Evolutionary conservation across 2,329 filamentous ascomycete genomes (phyloP).

Genomic region (Aspergillus pseudoterreus): DNA sequence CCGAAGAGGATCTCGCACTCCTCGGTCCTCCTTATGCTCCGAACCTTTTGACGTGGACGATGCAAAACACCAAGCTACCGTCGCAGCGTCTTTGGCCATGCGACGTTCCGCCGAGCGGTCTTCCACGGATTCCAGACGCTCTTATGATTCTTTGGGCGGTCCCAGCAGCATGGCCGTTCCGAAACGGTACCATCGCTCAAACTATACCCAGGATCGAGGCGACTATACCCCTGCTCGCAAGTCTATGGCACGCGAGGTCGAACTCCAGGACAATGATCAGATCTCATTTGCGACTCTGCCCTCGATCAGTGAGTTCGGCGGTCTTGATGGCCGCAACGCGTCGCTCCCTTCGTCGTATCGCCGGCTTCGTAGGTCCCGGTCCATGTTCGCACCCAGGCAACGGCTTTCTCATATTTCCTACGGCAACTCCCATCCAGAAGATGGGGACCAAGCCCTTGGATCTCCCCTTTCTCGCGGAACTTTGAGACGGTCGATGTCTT

Average conservation of each 20-base stretch:
- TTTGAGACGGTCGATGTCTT: constrained; percentile 42
- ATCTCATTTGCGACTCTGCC: constrained; percentile 19
- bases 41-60: constrained; percentile 29
- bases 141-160: constrained; percentile 29
- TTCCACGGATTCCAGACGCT: constrained; percentile 21
- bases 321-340: constrained; percentile 33
- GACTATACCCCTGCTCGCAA: constrained; percentile 9
- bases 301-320: constrained; percentile 29
- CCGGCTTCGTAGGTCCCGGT: constrained; percentile 44
- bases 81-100: constrained; percentile 44
- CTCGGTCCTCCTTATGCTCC: constrained; percentile 16
- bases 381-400: constrained; percentile 44
- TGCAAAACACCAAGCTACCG: constrained; percentile 33
- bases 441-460: neutral
- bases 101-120: constrained; percentile 29
- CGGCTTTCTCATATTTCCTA: constrained; percentile 22
- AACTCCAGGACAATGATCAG: constrained; percentile 1
- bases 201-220: constrained; percentile 11
- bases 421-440: constrained; percentile 9
- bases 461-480: constrained; percentile 18
- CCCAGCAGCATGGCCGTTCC: constrained; percentile 22
- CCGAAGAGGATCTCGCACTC: constrained; percentile 17
- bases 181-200: constrained; percentile 19
- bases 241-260: neutral
- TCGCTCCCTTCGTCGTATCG: constrained; percentile 46